Conservation (phyloP, 208 protist genomes). For the Trypanosoma theileri region DNA sequence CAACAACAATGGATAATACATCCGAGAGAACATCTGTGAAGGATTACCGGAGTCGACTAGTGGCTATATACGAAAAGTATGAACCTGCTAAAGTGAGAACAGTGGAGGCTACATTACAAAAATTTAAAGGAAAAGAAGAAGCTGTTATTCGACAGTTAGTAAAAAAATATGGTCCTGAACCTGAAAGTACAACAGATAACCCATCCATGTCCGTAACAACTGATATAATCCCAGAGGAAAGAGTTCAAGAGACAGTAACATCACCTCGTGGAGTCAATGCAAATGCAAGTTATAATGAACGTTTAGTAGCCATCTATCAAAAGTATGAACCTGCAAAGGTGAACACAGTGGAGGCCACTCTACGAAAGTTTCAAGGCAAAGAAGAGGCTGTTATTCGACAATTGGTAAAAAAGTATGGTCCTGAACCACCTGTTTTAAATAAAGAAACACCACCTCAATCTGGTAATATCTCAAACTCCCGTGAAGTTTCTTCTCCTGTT, state of each 20-base stretch:
- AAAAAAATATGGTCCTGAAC: conserved; percentile 77
- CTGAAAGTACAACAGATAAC: neutral
- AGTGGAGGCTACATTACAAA: conserved; percentile 58
- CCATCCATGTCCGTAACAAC: neutral
- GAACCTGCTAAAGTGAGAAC: conserved; percentile 62
- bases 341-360: conserved; percentile 51
- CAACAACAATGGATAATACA: too few relatives aligned
- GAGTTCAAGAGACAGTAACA: too few relatives aligned
- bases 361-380: conserved; percentile 58
- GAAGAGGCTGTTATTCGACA: conserved; percentile 72
- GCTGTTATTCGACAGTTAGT: conserved; percentile 67
- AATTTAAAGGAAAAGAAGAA: conserved; percentile 67
- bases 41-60: conserved; percentile 56
- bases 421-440: conserved; percentile 41
- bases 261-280: too few relatives aligned
- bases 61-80: conserved; percentile 69
- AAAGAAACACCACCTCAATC: too few relatives aligned
- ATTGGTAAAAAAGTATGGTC: conserved; percentile 74
- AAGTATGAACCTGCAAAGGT: conserved; percentile 72
- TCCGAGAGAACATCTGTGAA: neutral
- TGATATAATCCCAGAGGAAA: too few relatives aligned
- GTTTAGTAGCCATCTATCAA: conserved; percentile 66
- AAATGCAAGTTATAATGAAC: conserved; percentile 38
- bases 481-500: neutral
- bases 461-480: too few relatives aligned